Base-by-base conservation (phyloP, 2,329 filamentous ascomycete genomes). In the Cordyceps farinosa region DNA sequence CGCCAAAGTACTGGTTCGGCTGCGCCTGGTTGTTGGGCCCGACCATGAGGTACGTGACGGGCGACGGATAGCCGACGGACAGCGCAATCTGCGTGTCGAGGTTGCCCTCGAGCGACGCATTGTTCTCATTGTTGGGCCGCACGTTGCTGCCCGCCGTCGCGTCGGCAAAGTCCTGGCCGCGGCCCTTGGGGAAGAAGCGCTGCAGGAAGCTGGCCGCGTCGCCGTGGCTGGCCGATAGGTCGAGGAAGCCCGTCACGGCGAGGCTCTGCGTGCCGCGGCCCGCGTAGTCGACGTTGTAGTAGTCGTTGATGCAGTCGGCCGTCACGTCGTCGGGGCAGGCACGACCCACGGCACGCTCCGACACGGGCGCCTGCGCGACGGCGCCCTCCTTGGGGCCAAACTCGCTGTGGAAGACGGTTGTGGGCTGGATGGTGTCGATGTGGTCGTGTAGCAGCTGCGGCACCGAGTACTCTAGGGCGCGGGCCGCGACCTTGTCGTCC, bases 361-460 rank as follows among this genome's bases (percentile, higher is more conserved):
- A 32, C n/a, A 38, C 10, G 3, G 22, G 17, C 4, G 40, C 59
- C 8, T 29, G 17, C 29, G 64, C 54, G 36, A 45, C 10, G 29
- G 38, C 9, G 10, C 40, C 53, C 2, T 32, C 15, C 11, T 61
- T 45, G 27, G 40, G 4, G 42, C 56, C 10, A 29, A 27, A 7
- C 42, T 55, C 9, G 53, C 54, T 9, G 55, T 64, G 48, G 42
- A 67, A 67, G 29, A 54, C 64, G n/a, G 62, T 67, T 3, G 65
- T 66, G 3, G 65, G 65, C 4, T 65, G 57, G 34, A 67, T 66
- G 6, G 63, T 65, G 50, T 67, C 65, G 11, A 67, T 48, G 38
- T 66, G 65, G 32, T 61, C 62, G 47, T 65, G 59, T 4, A 67
- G 62, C 13, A 44, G 42, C 36, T 61, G 44, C 2, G 65, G 65